Base-by-base conservation (phyloP, 1,284 basidiomycete genomes). In the Filobasidium uniguttulatum region DNA sequence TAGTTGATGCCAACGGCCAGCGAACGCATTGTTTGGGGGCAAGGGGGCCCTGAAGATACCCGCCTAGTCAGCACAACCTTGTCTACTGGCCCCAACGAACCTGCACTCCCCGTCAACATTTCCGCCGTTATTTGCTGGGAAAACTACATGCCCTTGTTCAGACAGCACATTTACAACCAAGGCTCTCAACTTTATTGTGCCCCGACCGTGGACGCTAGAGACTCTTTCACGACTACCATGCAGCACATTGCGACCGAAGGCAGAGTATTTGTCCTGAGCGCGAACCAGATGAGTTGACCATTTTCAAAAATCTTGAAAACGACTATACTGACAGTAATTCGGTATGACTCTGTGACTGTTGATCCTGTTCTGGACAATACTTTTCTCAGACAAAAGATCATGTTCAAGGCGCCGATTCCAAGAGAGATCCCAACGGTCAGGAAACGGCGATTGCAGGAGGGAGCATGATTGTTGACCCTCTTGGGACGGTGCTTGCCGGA, bases 91-190 rank as follows among this genome's bases (percentile, higher is more conserved):
- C 46, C 52, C 54, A 49, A 49, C 62, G 7, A 53, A 52, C n/a
- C 50, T 44, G 12, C 40, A 53, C 52, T 30, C 61, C 31, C 60
- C 20, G 60, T 62, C n/a, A 53, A 75, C 56, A 61, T 83, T 6
- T 77, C 78, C 10, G 77, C 77, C 1, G 70, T 79, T 3, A 80
- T 83, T 50, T 82, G 82, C 60, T 83, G 82, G 81, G 81, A 85
- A 62, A 84, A 84, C 61, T 81, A 80, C 57, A 82, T 84, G 81
- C 83, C 83, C 3, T 64, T 84, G 20, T 64, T 69, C 6, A 55
- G 72, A 20, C 62, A 64, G 25, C 59, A 59, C 12, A 57, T 64
- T 14, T 67, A 64, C 55, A 55, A 61, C 41, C 61, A 62, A 47
- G 62, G 63, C 9, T 60, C 63, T 2, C 60, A 63, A 53, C 56